Base-by-base conservation (phyloP, 441 rosid genomes). In the Viola pubescens region DNA sequence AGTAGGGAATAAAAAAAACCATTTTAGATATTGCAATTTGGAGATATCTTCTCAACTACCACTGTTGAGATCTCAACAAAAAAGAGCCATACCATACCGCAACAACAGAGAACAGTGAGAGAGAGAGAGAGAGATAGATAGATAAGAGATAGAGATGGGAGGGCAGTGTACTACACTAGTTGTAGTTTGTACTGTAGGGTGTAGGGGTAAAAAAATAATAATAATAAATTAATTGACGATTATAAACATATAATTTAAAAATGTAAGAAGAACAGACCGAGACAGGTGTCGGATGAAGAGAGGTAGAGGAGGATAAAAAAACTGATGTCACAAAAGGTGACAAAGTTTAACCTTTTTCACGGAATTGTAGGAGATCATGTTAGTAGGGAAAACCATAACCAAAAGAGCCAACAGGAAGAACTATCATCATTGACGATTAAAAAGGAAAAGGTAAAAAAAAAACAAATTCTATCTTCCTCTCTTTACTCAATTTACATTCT, bases 341-440 rank as follows among this genome's bases (percentile, higher is more conserved):
- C 83, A 84, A 77, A 71, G 70, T 41, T 64, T 53, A 67, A 71
- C 76, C 77, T 78, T 81, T 77, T 76, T 65, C 85, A 76, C 87
- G 54, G 80, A 84, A 82, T 70, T 72, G 78, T 72, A 80, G 79
- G 85, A 76, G 79, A 73, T 67, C 69, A 67, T 37, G 64, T 49
- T 56, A 43, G 55, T 69, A 55, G 60, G 56, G 47, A 72, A 79
- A 70, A 58, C 67, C 58, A 26, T 26, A 26, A 26, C 34, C 34
- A 16, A 60, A 75, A 71, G 62, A 62, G 45, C 70, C 70, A 75
- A 70, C 79, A 73, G 62, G 37, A 51, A 68, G 71, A 72, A 75
- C 69, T 61, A 51, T 64, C 68, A 77, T 80, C 78, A 59, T 65
- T 66, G 61, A 61, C 69, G 52, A 70, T 66, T 26, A 44, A 63